Percentiles rank a stretch among this genome's conserved stretches.
Conservation (phyloP, 169 alveolate genomes). For the Eimeria zaria region DNA sequence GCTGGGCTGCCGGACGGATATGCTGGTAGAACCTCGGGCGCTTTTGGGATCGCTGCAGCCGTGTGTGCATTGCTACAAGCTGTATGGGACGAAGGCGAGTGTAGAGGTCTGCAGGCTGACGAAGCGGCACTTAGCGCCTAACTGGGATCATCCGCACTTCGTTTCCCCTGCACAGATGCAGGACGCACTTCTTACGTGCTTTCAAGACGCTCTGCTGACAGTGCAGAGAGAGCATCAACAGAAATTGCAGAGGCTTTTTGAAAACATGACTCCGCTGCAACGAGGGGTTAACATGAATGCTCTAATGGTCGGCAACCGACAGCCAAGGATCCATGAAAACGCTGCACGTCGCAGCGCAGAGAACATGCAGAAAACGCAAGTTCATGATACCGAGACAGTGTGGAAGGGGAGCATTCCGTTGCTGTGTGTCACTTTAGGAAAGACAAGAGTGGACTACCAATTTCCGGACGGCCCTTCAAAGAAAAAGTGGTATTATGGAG, state of each 20-base stretch:
- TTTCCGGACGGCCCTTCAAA: slow-evolving; percentile 40
- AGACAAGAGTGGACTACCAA: slow-evolving; percentile 76
- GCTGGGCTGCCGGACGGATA: slow-evolving; percentile 82
- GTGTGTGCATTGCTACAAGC: slow-evolving; percentile 79
- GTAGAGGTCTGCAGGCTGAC: slow-evolving; percentile 90
- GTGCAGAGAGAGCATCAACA: slow-evolving; percentile 78
- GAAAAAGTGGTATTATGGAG: slow-evolving; percentile 78
- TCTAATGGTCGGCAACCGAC: not conserved
- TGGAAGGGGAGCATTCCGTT: slow-evolving; percentile 81
- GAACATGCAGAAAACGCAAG: not conserved
- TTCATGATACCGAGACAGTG: slow-evolving; percentile 28
- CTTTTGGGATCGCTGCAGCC: slow-evolving; percentile 82
- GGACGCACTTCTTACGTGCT: slow-evolving; percentile 88
- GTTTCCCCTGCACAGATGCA: slow-evolving; percentile 87
- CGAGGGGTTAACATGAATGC: slow-evolving; percentile 28
- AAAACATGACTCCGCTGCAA: slow-evolving; percentile 66
- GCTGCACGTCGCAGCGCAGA: slow-evolving; percentile 68
- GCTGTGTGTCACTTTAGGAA: slow-evolving; percentile 81
- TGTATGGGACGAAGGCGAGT: slow-evolving; percentile 89
- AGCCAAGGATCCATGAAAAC: slow-evolving; percentile 16
- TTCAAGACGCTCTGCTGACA: slow-evolving; percentile 87
- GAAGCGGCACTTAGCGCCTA: slow-evolving; percentile 88
- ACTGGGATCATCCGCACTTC: slow-evolving; percentile 90
- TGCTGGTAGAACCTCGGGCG: slow-evolving; percentile 80
- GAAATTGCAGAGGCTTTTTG: slow-evolving; percentile 36